Evolutionary conservation across 2,329 filamentous ascomycete species (phyloP).

Genomic region (Herpotrichia juniperi): DNA sequence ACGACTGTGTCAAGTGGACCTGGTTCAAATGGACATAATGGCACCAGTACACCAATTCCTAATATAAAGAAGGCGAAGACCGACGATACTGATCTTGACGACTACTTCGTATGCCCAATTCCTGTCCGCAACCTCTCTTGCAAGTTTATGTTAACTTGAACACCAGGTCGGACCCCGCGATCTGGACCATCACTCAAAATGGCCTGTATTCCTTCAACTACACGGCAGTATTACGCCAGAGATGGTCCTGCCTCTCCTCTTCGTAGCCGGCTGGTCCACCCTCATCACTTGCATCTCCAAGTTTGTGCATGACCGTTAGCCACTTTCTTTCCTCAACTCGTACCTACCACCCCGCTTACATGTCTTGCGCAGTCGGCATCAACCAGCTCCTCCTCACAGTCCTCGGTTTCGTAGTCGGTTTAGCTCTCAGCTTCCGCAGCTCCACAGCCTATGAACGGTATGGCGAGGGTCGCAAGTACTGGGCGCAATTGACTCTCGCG

Average conservation of each 20-base stretch:
- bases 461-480: constrained; percentile 67
- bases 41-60: constrained; percentile 7
- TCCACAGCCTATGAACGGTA: constrained; percentile 77
- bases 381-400: constrained; percentile 73
- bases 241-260: constrained; percentile 71
- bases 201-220: constrained; percentile 74
- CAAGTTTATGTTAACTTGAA: constrained; percentile 12
- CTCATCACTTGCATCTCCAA: constrained; percentile 61
- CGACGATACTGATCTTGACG: constrained; percentile 53
- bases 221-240: constrained; percentile 77
- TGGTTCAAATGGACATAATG: constrained; percentile 9
- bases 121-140: not conserved
- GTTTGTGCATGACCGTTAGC: constrained; percentile 46
- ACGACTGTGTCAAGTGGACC: constrained; percentile 13
- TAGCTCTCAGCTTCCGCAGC: constrained; percentile 75
- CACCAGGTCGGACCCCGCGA: constrained; percentile 64
- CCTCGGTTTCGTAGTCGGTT: constrained; percentile 79
- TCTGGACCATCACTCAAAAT: constrained; percentile 74
- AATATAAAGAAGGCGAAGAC: constrained; percentile 25
- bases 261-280: constrained; percentile 70
- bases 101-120: constrained; percentile 60
- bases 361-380: constrained; percentile 56
- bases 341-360: constrained; percentile 18
- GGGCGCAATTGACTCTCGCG: constrained; percentile 61
- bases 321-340: constrained; percentile 2